Evolutionary conservation across 2,329 filamentous ascomycete genomes (phyloP), one percentile per base, ranked within the genome.

Genomic region (Diaporthe vexans): DNA sequence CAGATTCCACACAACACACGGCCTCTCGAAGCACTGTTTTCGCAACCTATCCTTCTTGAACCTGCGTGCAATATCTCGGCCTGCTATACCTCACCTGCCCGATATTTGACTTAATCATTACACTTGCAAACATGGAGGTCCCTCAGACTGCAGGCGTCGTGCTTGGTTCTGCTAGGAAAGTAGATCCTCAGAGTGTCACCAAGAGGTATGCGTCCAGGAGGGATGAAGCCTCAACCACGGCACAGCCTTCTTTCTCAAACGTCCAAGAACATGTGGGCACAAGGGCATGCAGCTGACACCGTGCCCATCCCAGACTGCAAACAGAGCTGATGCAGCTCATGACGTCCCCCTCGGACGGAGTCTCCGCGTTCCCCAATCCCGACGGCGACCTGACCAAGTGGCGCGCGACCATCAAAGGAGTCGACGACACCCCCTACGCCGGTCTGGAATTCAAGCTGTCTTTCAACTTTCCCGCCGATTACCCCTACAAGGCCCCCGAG

Each of bases 251-350:
- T 9, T 48, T 29, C 65, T 9, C 24, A 56, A 56, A 37, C 74
- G 33, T 3, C 21, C 13, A 19, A 33, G 61, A 68, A 11, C 10
- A 19, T 29, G 37, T 46, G 33, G 19, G 17, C 48, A 71, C 17
- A 37, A 19, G 26, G 48, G 37, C 51, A 57, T 24, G 4, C 5
- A 21, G 13, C 65, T 74, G 15, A 74, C 26, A 37, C 13, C 6
- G 29, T 46, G 57, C 37, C 26, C 29, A n/a, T n/a, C 1, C 40
- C 81, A 98, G 97, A 80, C 89, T 99, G 73, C 97, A 99, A 85
- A 97, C 95, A 65, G 97, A 99, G 85, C 90, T 99, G 78, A 98
- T 99, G 96, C 93, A 97, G 84, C 92, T 99, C 79, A 98, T 99
- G 97, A 95, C 95, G 79, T 95, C 95, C 56, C 93, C 95, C 1